Conservation (phyloP, 2,329 filamentous ascomycete species). For the Colletotrichum agaves region DNA sequence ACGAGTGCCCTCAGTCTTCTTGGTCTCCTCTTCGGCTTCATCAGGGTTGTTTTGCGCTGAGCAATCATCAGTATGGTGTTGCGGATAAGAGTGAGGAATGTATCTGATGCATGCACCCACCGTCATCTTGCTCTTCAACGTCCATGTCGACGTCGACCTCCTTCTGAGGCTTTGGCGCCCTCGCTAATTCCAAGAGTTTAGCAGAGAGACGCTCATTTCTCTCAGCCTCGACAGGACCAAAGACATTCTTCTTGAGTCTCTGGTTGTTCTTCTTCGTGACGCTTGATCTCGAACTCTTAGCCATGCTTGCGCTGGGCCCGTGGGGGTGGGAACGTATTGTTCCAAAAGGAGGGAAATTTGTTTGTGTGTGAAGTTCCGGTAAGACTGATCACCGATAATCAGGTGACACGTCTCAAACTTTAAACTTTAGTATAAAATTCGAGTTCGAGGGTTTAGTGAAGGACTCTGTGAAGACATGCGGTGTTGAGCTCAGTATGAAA, state of each 20-base stretch:
- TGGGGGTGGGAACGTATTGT: background rate
- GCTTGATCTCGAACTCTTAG: conserved; percentile 85
- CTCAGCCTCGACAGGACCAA: conserved; percentile 83
- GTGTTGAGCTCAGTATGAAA: conserved; percentile 20
- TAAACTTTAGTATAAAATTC: no score
- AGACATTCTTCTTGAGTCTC: conserved; percentile 82
- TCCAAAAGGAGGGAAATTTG: background rate
- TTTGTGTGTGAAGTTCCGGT: no score
- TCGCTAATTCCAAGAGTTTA: conserved; percentile 83
- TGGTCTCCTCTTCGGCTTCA: conserved; percentile 44
- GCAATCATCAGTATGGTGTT: conserved; percentile 25
- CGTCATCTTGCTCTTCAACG: conserved; percentile 44
- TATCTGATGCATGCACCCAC: conserved; percentile 1
- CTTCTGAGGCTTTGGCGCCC: conserved; percentile 76
- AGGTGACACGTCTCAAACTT: no score
- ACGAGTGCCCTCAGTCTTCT: conserved; percentile 40
- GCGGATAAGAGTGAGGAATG: background rate
- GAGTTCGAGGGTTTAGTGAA: background rate
- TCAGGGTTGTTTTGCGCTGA: conserved; percentile 44
- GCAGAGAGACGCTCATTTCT: conserved; percentile 85
- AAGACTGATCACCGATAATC: background rate
- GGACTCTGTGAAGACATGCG: conserved; percentile 10
- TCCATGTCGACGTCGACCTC: conserved; percentile 62
- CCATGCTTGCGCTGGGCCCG: conserved; percentile 68
- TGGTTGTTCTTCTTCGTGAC: conserved; percentile 85